These are phyloP conservation scores for Hibiscus trionum DNA, from an alignment of 345 rosid genomes.

Conservation along the genomic window DNA sequence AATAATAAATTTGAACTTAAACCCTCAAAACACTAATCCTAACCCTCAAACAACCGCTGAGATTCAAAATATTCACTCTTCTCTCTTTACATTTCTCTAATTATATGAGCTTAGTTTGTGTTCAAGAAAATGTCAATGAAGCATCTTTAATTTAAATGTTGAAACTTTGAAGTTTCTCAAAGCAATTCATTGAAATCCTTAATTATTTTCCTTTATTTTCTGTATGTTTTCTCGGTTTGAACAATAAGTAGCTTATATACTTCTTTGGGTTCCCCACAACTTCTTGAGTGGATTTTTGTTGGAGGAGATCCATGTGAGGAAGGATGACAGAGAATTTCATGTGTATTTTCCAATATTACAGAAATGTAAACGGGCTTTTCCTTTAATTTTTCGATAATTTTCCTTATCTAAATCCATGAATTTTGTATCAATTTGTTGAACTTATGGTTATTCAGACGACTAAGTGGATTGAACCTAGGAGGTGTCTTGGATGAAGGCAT, in stretches of 20 bases:
- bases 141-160: not conserved
- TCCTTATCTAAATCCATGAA: not conserved
- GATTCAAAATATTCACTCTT: no score
- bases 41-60: no score
- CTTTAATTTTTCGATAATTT: constrained; percentile 10
- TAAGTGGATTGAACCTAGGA: constrained; percentile 53
- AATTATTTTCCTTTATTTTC: not conserved
- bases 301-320: constrained; percentile 98
- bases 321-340: constrained; percentile 72
- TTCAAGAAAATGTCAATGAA: not conserved
- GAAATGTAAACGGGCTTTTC: constrained; percentile 45
- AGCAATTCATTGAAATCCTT: not conserved
- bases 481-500: constrained; percentile 49
- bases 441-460: constrained; percentile 43
- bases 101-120: not conserved
- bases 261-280: constrained; percentile 56
- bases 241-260: constrained; percentile 63
- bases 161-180: not conserved
- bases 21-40: no score
- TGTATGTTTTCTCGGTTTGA: constrained; percentile 32
- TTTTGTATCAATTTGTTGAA: constrained; percentile 7
- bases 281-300: constrained; percentile 53
- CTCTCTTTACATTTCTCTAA: not conserved
- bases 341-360: constrained; percentile 72
- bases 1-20: no score